Base-by-base conservation (phyloP, 2,329 filamentous ascomycete genomes). In the Diplodia corticola region DNA sequence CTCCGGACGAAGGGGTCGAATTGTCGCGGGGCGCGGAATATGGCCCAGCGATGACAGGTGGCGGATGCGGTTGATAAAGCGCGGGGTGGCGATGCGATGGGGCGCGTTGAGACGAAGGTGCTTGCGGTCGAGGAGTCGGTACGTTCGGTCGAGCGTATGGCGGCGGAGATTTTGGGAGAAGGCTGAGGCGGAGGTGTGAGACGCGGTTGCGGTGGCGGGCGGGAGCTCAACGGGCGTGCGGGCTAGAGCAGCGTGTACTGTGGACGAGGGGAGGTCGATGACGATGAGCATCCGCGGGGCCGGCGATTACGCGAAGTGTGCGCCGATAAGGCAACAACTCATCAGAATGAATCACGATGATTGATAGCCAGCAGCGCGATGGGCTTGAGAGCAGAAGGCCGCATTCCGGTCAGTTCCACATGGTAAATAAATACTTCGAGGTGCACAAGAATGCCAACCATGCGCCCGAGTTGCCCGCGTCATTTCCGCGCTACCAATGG, bases 1-100 rank as follows among this genome's bases (percentile, higher is more conserved):
- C 73, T 79, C 77, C 75, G 69, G 59, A 51, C 49, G 60, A 60
- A 59, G 63, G 65, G 65, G 30, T 44, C 37, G 48, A 49, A 54
- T 15, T n/a, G 55, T 20, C 54, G 53, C 48, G 28, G 30, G 48
- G 64, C 64, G 64, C 55, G 28, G 55, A 28, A 37, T 22, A 20
- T 61, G 55, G 48, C 64, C 57, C 54, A 55, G 28, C 55, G 49
- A 66, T 63, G 55, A 61, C 55, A 54, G 49, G 33, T 66, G 64
- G 64, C 64, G 64, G 55, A 63, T 17, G 48, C 48, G 20, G 20
- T 37, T 37, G 63, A 46, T 30, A 24, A 33, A 37, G 46, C 40
- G 64, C 46, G 54, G 64, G 55, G 51, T 53, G 55, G 46, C 33
- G 33, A 30, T 44, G 33, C 20, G 30, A 63, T 50, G 33, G 13